Conservation (phyloP, 495 filamentous ascomycete species). For the Podospora australis region DNA sequence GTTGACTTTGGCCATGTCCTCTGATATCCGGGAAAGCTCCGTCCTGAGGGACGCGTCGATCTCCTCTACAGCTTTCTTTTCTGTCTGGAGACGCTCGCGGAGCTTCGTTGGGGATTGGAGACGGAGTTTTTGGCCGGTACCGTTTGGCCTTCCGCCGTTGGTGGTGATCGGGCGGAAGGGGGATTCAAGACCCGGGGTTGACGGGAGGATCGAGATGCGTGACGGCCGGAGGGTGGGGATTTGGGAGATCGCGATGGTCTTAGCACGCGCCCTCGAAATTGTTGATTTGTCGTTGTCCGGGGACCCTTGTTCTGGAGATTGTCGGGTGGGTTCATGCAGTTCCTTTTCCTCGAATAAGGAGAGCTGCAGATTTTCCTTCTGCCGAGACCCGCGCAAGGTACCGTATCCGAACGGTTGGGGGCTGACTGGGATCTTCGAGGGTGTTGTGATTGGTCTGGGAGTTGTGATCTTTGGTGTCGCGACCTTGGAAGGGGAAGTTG, state of each 20-base stretch:
- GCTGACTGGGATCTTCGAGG: conserved; percentile 32
- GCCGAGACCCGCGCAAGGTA: conserved; percentile 29
- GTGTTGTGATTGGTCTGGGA: too few species aligned
- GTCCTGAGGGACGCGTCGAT: conserved; percentile 61
- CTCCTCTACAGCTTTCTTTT: conserved; percentile 66
- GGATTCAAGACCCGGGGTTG: conserved; percentile 21
- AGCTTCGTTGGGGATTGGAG: conserved; percentile 91
- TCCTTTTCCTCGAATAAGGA: conserved; percentile 8
- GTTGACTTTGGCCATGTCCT: conserved; percentile 67
- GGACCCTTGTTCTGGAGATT: neutral
- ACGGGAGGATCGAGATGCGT: conserved; percentile 14
- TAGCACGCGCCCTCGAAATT: conserved; percentile 26
- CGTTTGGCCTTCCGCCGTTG: conserved; percentile 16
- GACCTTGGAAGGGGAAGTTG: conserved; percentile 26
- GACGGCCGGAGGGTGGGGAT: conserved; percentile 39
- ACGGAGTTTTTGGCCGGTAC: conserved; percentile 59
- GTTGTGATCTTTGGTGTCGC: too few species aligned
- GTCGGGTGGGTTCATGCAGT: too few species aligned
- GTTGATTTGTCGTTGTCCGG: conserved; percentile 4
- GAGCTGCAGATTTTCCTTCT: conserved; percentile 38
- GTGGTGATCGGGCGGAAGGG: conserved; percentile 31
- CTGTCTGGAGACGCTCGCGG: conserved; percentile 77
- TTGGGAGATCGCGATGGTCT: conserved; percentile 40
- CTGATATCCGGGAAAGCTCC: conserved; percentile 74
- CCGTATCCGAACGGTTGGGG: conserved; percentile 23